These are phyloP conservation scores for Calonectria hawksworthii DNA, from an alignment of 2,329 filamentous ascomycete genomes.

Conservation along the genomic window DNA sequence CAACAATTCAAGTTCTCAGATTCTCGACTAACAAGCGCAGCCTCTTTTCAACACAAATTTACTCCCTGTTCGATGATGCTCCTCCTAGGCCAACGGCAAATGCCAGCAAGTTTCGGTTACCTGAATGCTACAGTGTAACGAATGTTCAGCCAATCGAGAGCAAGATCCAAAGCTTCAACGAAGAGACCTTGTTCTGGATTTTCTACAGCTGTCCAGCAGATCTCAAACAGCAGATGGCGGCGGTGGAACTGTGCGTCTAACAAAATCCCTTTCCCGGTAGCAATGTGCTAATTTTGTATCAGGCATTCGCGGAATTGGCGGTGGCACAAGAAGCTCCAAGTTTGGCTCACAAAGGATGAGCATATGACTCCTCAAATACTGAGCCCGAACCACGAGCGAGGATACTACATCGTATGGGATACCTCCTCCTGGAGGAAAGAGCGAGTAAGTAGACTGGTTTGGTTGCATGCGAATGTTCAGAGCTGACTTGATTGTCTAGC, in stretches of 20 bases:
- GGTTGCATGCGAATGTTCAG: background rate
- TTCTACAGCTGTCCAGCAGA: slow-evolving; percentile 77
- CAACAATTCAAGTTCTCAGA: background rate
- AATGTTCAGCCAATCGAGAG: slow-evolving; percentile 76
- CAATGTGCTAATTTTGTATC: slow-evolving; percentile 23
- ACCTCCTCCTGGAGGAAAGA: slow-evolving; percentile 73
- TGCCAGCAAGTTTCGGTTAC: slow-evolving; percentile 67
- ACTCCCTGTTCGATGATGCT: slow-evolving; percentile 72
- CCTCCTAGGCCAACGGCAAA: slow-evolving; percentile 69
- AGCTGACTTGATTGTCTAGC: slow-evolving; percentile 54
- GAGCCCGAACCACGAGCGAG: slow-evolving; percentile 71
- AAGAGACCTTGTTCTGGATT: slow-evolving; percentile 78
- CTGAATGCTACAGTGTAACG: slow-evolving; percentile 76
- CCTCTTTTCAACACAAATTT: slow-evolving; percentile 70
- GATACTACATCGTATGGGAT: slow-evolving; percentile 78
- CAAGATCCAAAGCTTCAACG: slow-evolving; percentile 77
- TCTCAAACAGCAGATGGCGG: slow-evolving; percentile 73
- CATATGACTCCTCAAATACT: slow-evolving; percentile 73
- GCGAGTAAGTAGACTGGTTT: slow-evolving; percentile 61
- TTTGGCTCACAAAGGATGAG: slow-evolving; percentile 79
- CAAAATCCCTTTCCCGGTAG: background rate
- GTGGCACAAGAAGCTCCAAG: slow-evolving; percentile 76
- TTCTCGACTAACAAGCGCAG: slow-evolving; percentile 51
- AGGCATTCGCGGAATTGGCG: slow-evolving; percentile 76
- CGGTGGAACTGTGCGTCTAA: slow-evolving; percentile 70